Evolutionary conservation across 163 green algal species (phyloP), one percentile per base, ranked within the genome.

Genomic region (Scenedesmus sp.): DNA sequence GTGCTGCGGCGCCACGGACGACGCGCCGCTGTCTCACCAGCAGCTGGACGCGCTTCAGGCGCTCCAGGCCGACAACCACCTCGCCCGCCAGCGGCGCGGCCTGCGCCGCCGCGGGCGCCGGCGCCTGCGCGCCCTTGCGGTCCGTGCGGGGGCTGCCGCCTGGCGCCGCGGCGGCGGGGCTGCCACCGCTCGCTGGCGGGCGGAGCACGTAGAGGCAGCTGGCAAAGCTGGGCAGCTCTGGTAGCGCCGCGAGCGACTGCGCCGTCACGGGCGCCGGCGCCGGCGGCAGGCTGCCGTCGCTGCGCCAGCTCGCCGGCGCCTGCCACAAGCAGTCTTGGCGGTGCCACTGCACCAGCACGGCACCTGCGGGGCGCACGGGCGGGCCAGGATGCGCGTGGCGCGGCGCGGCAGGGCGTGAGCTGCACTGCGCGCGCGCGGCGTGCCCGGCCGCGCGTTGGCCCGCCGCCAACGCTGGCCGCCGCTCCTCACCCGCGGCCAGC

Each of bases 261-360:
- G 82, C 58, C 4, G 82, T 77, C 15, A 81, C n/a, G 31, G 24
- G 29, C n/a, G n/a, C n/a, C n/a, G n/a, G n/a, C n/a, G n/a, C n/a
- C n/a, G 10, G 36, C 15, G 65, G 72, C 28, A 80, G 56, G 13
- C 28, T 28, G 54, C 77, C 69, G 20, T 75, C 67, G n/a, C 62
- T 45, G 22, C 15, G 4, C 85, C 85, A 88, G 14, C 82, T 86
- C 4, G 47, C 44, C 22, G 65, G 56, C 53, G 81, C 76, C 71
- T 87, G 84, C 83, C 79, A 86, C 76, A 79, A 88, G 29, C 82
- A 83, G 57, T 89, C 81, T 42, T 90, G 84, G 7, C 53, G 63
- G 62, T 83, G 75, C 73, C 87, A 91, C 69, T 88, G 80, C 53
- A 81, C 70, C 22, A 82, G 31, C 18, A 89, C 82, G 3, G 47